Conservation (phyloP, 2,329 filamentous ascomycete genomes). For the Grosmannia huntii region DNA sequence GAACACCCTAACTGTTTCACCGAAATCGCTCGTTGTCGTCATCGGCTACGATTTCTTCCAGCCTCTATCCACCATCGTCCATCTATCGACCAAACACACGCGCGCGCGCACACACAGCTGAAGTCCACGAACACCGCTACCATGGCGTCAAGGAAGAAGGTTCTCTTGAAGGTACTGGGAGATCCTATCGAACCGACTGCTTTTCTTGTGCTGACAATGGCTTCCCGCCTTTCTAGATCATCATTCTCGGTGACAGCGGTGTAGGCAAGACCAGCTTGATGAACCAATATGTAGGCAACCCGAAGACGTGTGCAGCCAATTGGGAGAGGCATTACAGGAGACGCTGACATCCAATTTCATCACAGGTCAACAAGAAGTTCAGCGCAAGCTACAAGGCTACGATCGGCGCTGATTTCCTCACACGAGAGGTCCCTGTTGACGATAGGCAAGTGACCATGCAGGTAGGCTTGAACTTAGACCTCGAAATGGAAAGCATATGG, state of each 20-base stretch:
- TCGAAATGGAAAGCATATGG: constrained; percentile 7
- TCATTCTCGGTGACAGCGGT: constrained; percentile 96
- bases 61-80: neutral
- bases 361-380: constrained; percentile 98
- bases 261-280: constrained; percentile 99
- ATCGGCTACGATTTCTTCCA: neutral
- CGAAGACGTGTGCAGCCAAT: neutral
- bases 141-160: constrained; percentile 81
- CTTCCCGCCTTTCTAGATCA: constrained; percentile 52
- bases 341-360: neutral
- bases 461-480: constrained; percentile 8
- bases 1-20: neutral
- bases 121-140: constrained; percentile 15
- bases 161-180: constrained; percentile 63
- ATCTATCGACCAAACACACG: neutral
- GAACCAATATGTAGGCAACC: constrained; percentile 93
- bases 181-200: neutral
- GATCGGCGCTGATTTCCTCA: constrained; percentile 96
- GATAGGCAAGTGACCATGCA: constrained; percentile 98
- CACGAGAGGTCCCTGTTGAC: constrained; percentile 93
- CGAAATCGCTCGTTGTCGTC: constrained; percentile 3
- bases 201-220: constrained; percentile 1
- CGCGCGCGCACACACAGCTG: neutral
- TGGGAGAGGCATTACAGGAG: no score
- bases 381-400: constrained; percentile 99